Evolutionary conservation across 306 rosid species (phyloP).

Genomic region (Lathyrus tuberosus): DNA sequence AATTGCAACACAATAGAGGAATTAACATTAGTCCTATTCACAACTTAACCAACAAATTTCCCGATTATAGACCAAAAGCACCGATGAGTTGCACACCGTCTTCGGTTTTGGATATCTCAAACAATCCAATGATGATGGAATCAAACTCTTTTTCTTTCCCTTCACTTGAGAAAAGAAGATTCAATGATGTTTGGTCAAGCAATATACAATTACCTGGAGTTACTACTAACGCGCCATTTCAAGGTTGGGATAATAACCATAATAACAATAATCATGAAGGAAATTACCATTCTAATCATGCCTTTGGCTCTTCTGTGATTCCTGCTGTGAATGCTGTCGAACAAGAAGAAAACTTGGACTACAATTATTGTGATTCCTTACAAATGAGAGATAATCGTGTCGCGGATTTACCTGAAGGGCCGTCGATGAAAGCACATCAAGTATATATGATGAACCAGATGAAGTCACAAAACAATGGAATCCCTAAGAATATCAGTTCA

Average conservation of each 20-base stretch:
- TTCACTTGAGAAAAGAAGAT: background rate
- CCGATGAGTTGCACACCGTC: conserved; percentile 19
- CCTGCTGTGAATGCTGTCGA: conserved; percentile 51
- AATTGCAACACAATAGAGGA: conserved; percentile 29
- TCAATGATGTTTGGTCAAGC: background rate
- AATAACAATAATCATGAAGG: conserved; percentile 55
- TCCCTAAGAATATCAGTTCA: conserved; percentile 55
- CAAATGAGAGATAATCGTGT: conserved; percentile 47
- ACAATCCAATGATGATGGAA: conserved; percentile 41
- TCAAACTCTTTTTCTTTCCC: background rate
- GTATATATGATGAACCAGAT: conserved; percentile 53
- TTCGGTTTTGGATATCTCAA: conserved; percentile 38
- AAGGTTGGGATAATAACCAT: conserved; percentile 59
- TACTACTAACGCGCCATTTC: conserved; percentile 39
- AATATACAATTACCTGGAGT: conserved; percentile 1
- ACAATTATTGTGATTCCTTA: conserved; percentile 43
- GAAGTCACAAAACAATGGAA: conserved; percentile 46
- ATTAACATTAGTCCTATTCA: conserved; percentile 38
- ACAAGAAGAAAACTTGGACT: conserved; percentile 47
- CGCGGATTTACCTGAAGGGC: conserved; percentile 43
- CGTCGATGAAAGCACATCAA: conserved; percentile 46
- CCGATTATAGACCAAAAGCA: conserved; percentile 39
- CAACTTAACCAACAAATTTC: conserved; percentile 45
- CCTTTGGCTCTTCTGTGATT: conserved; percentile 39
- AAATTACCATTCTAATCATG: conserved; percentile 41